Conservation (phyloP, 129 eudicot genomes). For the Gnaphalium uliginosum region DNA sequence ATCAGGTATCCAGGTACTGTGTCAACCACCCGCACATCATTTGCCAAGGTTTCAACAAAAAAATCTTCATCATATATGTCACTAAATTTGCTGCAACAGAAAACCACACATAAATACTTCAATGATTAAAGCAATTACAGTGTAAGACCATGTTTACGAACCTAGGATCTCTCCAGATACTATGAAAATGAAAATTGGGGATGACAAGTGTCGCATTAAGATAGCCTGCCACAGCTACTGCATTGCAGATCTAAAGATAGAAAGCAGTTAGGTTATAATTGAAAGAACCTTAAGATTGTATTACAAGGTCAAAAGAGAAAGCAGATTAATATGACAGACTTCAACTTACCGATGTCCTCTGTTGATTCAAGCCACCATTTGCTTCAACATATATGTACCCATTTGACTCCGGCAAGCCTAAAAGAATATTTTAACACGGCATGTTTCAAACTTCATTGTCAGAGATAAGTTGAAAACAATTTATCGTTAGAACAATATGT, state of each 20-base stretch:
- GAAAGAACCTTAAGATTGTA: not conserved
- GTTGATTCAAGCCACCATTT: slow-evolving; percentile 98
- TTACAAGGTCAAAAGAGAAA: not conserved
- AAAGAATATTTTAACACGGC: not conserved
- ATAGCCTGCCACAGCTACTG: slow-evolving; percentile 99
- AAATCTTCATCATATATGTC: slow-evolving; percentile 83
- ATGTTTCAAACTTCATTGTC: not conserved
- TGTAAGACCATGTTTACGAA: slow-evolving; percentile 28
- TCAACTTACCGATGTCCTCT: slow-evolving; percentile 74
- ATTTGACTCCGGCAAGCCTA: slow-evolving; percentile 87
- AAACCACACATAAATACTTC: slow-evolving; percentile 30
- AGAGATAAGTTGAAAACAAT: not conserved
- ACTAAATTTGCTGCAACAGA: slow-evolving; percentile 71
- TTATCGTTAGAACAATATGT: not conserved
- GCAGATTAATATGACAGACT: not conserved
- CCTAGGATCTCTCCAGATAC: slow-evolving; percentile 99
- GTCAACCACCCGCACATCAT: slow-evolving; percentile 78
- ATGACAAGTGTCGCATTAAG: slow-evolving; percentile 97
- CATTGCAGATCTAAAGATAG: slow-evolving; percentile 78
- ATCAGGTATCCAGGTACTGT: slow-evolving; percentile 80
- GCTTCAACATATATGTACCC: slow-evolving; percentile 94
- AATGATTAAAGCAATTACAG: not conserved
- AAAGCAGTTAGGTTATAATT: slow-evolving; percentile 17
- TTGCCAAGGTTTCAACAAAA: slow-evolving; percentile 63
- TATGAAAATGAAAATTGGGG: slow-evolving; percentile 93